These are phyloP conservation scores for Begonia fuchsioides DNA, from an alignment of 306 rosid species.

Conservation along the genomic window DNA sequence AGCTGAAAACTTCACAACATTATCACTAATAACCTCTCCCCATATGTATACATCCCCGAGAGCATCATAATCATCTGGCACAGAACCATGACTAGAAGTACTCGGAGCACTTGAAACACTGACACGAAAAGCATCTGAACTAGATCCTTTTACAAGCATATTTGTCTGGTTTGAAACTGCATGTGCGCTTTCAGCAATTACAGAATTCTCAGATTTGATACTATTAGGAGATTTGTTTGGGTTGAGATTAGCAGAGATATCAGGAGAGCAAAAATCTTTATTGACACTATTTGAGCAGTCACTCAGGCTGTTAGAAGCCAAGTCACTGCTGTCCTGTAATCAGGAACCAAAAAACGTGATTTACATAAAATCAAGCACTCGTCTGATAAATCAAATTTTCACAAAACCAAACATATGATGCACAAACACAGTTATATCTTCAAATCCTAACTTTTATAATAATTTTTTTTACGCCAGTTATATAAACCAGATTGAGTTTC, in stretches of 20 bases:
- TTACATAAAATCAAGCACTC: no score
- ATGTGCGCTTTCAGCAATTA: constrained; percentile 58
- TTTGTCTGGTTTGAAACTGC: constrained; percentile 55
- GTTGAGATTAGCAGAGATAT: constrained; percentile 37
- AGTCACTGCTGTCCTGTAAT: constrained; percentile 67
- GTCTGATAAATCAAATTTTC: no score
- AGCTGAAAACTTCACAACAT: constrained; percentile 63
- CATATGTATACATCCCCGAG: constrained; percentile 90
- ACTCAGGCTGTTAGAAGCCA: constrained; percentile 70
- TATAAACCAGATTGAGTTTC: no score
- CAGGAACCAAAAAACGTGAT: no score
- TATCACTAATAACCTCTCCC: constrained; percentile 87
- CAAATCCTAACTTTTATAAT: no score
- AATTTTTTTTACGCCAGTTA: no score
- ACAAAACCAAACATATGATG: no score
- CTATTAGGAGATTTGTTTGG: constrained; percentile 50
- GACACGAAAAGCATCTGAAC: constrained; percentile 64
- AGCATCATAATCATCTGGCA: constrained; percentile 81
- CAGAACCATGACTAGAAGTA: constrained; percentile 96
- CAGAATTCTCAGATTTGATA: constrained; percentile 31
- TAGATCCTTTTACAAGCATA: constrained; percentile 91
- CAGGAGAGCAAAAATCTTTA: constrained; percentile 67
- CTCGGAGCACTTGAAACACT: constrained; percentile 95
- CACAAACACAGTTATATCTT: no score
- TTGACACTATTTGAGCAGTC: constrained; percentile 61